phyloP scores from a whole-genome alignment of 306 rosid species.

The Coriaria nepalensis region DNA sequence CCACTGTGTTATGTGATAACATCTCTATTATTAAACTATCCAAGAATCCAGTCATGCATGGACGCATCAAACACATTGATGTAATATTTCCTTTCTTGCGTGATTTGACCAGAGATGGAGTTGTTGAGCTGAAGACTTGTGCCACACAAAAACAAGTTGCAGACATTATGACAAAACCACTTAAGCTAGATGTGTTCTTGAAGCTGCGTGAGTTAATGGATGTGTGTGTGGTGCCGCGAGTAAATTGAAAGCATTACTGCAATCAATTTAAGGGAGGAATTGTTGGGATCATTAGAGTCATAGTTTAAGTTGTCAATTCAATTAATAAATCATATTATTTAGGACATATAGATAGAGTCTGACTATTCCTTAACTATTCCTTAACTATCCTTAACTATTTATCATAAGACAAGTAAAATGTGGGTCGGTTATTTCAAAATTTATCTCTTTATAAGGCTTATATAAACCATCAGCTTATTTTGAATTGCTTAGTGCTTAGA shows the following conservation, averaged over 20 bases:
- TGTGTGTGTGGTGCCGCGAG: slow-evolving; percentile 4
- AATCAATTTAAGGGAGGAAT: slow-evolving; percentile 7
- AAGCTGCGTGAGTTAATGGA: slow-evolving; percentile 4
- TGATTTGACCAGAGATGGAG: no score
- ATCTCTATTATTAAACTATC: no score
- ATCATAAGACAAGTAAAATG: background rate
- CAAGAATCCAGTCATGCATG: no score
- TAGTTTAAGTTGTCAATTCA: background rate
- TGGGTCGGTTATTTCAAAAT: slow-evolving; percentile 1
- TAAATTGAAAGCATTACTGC: slow-evolving; percentile 6
- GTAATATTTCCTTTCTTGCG: no score
- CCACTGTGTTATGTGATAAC: no score
- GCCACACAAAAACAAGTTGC: slow-evolving; percentile 8
- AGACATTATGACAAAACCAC: slow-evolving; percentile 6
- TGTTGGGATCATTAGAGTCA: slow-evolving; percentile 1
- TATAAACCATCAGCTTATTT: background rate
- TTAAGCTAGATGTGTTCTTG: slow-evolving; percentile 2
- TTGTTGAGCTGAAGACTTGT: background rate
- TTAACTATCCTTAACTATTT: slow-evolving; percentile 6
- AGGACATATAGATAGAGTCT: slow-evolving; percentile 5
- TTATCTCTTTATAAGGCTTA: slow-evolving; percentile 10
- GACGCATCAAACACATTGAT: no score
- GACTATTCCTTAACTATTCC: slow-evolving; percentile 3
- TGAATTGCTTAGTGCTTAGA: background rate
- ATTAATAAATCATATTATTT: slow-evolving; percentile 1